Percentiles rank a stretch among this genome's conserved stretches.
Conservation (phyloP, 352 stramenopile genomes). For the Pythium utonaiense region DNA sequence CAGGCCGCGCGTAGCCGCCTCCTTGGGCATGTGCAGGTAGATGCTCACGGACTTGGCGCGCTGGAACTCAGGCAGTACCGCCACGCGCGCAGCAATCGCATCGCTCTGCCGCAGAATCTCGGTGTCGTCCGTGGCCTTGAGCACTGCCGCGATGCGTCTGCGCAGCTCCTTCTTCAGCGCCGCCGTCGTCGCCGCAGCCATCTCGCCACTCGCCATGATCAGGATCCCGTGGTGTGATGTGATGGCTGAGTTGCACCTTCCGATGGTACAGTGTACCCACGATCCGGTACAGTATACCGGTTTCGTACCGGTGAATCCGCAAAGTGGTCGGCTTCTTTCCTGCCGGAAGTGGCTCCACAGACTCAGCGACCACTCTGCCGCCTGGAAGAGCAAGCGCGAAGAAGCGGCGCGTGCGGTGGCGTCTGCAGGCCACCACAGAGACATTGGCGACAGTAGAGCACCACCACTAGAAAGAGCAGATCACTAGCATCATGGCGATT, state of each 20-base stretch:
- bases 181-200: conserved; percentile 9
- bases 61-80: conserved; percentile 48
- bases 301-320: not conserved
- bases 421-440: not conserved
- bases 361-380: conserved; percentile 9
- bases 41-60: conserved; percentile 50
- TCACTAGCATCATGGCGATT: not conserved
- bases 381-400: not conserved
- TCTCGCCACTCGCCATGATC: conserved; percentile 1
- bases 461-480: not conserved
- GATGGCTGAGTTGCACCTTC: too few relatives aligned
- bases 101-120: conserved; percentile 56
- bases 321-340: not conserved
- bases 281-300: too few relatives aligned
- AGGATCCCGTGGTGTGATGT: too few relatives aligned
- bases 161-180: conserved; percentile 62
- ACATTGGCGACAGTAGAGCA: not conserved
- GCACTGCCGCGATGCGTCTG: conserved; percentile 36
- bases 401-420: not conserved
- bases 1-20: conserved; percentile 57
- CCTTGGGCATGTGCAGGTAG: conserved; percentile 85
- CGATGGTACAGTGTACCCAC: too few relatives aligned
- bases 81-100: conserved; percentile 41
- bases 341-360: not conserved
- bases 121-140: conserved; percentile 35